Evolutionary conservation across 768 basidiomycete genomes (phyloP).

Genomic region (Thelephora aurantiotincta): DNA sequence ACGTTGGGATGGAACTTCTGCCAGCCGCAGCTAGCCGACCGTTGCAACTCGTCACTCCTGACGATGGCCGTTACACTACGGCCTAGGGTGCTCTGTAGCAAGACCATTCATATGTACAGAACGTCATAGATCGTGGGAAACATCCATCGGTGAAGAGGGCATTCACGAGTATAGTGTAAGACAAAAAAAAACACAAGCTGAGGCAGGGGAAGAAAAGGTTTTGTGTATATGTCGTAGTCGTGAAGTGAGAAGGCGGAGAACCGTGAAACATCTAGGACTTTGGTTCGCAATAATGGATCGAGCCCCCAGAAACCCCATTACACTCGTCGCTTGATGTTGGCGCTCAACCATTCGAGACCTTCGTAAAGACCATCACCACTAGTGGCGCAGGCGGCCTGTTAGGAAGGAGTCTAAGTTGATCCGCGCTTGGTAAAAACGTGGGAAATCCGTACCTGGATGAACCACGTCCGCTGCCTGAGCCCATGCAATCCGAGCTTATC

Average conservation of each 20-base stretch:
- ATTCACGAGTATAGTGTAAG: too few relatives aligned
- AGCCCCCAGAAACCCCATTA: constrained; percentile 21
- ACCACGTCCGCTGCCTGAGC: constrained; percentile 95
- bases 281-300: constrained; percentile 27
- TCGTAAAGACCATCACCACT: constrained; percentile 98
- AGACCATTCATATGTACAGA: too few relatives aligned
- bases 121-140: constrained; percentile 1
- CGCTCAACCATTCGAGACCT: constrained; percentile 93
- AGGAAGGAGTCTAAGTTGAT: constrained; percentile 4
- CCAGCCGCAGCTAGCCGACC: too few relatives aligned
- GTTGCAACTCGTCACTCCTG: too few relatives aligned
- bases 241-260: constrained; percentile 10
- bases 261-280: constrained; percentile 46
- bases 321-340: constrained; percentile 77
- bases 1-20: too few relatives aligned
- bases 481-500: constrained; percentile 99
- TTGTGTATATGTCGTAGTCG: constrained; percentile 13
- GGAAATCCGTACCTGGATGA: constrained; percentile 63
- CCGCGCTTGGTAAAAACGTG: constrained; percentile 1
- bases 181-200: constrained; percentile 14
- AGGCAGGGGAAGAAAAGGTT: constrained; percentile 8
- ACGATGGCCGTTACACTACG: too few relatives aligned
- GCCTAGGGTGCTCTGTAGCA: too few relatives aligned
- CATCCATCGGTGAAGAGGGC: too few relatives aligned
- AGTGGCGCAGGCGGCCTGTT: constrained; percentile 91